Evolutionary conservation across 75 land plant genomes (phyloP), one percentile per base, ranked within the genome.

Genomic region (Pinus tabuliformis): DNA sequence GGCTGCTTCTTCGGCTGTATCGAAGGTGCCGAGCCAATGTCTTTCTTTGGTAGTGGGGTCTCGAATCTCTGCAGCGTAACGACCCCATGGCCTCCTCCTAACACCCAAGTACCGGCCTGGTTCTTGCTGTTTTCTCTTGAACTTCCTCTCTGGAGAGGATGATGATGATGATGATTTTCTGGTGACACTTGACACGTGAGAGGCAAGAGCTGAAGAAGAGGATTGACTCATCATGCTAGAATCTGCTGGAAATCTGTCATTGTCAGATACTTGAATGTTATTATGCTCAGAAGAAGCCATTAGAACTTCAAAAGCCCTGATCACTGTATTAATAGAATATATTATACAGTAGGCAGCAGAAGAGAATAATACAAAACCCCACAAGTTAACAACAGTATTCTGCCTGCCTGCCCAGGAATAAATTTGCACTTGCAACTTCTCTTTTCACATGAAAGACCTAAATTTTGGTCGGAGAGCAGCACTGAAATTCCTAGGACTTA

Each of bases 61-160:
- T 9, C 79, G 39, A 28, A 78, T 78, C 56, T 78, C 79, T 74
- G 79, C 79, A n/a, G 79, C 79, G 33, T 73, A 78, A 33, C 79
- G 57, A 26, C 79, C 79, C 79, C 79, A 78, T 52, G 78, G 79
- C 76, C 79, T 15, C 20, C 36, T 74, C 39, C 79, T 74, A 26
- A 78, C 75, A 16, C 78, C 78, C 22, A 75, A 73, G n/a, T 28
- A 75, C 61, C 77, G 36, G 11, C 76, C 76, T 3, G 78, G 76
- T 16, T 77, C 78, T 52, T 77, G 71, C 52, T 68, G 71, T 39
- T 68, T 68, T 68, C 71, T 68, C 24, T 68, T 68, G 21, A 68
- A 39, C 33, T 68, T 68, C 21, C 52, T 68, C 71, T 68, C 71
- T 18, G 71, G 71, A 17, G 71, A 68, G 20, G 45, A 39, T 18